A percentile compares a stretch with the other conserved stretches of the same genome.
Conservation (phyloP, 2,329 filamentous ascomycete species). For the Pestalotiopsis sp. region DNA sequence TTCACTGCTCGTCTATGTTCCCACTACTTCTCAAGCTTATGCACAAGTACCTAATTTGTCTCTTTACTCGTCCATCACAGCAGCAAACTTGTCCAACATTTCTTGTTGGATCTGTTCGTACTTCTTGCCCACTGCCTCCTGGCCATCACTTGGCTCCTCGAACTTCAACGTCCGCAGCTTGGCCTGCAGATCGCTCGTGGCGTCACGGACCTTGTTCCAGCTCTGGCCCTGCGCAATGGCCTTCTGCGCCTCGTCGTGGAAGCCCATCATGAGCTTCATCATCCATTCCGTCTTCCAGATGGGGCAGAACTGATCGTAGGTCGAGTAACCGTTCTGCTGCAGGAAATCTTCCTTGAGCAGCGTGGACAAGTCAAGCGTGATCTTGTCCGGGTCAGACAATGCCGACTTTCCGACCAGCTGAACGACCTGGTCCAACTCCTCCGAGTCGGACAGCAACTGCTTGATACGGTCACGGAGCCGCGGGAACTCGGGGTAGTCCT, state of each 20-base stretch:
- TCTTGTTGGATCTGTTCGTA: conserved; percentile 90
- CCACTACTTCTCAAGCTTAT: not conserved
- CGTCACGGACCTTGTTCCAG: conserved; percentile 92
- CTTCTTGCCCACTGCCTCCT: conserved; percentile 84
- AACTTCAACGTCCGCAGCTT: conserved; percentile 94
- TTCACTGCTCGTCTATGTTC: not conserved
- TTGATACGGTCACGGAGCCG: conserved; percentile 89
- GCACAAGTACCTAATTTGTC: not conserved
- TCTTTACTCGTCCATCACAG: conserved; percentile 88
- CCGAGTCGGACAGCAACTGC: conserved; percentile 90
- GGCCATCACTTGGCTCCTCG: conserved; percentile 83
- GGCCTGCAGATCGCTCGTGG: conserved; percentile 83
- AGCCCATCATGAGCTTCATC: conserved; percentile 99
- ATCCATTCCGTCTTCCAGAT: conserved; percentile 99
- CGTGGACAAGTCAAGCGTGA: conserved; percentile 88
- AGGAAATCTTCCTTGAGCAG: conserved; percentile 98
- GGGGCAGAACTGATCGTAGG: conserved; percentile 99
- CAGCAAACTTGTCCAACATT: conserved; percentile 97
- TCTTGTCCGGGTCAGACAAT: conserved; percentile 95
- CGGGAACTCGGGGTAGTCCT: conserved; percentile 92
- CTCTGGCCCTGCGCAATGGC: conserved; percentile 86
- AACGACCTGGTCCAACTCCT: conserved; percentile 97
- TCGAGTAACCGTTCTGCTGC: conserved; percentile 98
- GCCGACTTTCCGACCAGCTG: conserved; percentile 98
- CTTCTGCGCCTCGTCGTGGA: conserved; percentile 97